phyloP scores from a whole-genome alignment of 805 yeast species.

The Wickerhamomyces tratensis region DNA sequence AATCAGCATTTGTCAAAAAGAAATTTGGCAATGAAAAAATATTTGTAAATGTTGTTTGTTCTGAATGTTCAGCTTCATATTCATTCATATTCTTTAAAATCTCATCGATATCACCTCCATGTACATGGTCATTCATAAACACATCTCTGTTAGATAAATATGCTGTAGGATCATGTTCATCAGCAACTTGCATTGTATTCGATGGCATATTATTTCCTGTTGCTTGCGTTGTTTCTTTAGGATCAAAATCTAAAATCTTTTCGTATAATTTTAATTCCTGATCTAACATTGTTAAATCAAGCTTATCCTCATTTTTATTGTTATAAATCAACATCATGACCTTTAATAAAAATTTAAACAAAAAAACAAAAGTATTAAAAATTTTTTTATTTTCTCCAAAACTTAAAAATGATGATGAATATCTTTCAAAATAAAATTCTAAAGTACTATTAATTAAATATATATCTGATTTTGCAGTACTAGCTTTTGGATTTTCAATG shows the following conservation, averaged over 20 bases:
- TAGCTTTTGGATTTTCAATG: constrained; percentile 12
- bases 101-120: neutral
- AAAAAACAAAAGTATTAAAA: constrained; percentile 5
- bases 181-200: no score
- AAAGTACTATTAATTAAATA: constrained; percentile 4
- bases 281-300: constrained; percentile 5
- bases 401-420: neutral
- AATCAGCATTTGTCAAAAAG: neutral
- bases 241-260: no score
- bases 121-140: neutral
- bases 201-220: no score
- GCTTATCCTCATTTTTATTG: neutral
- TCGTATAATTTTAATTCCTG: constrained; percentile 4
- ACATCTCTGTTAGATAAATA: no score
- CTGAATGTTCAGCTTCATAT: neutral
- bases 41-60: neutral
- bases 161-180: no score
- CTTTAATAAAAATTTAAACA: constrained; percentile 12
- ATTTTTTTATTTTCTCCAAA: constrained; percentile 3
- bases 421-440: constrained; percentile 3
- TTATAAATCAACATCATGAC: constrained; percentile 13
- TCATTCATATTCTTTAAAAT: neutral
- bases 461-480: constrained; percentile 7
- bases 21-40: neutral
- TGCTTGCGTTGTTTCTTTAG: no score